Evolutionary conservation across 257 asterid species (phyloP).

Genomic region (Solanum clarkiae): DNA sequence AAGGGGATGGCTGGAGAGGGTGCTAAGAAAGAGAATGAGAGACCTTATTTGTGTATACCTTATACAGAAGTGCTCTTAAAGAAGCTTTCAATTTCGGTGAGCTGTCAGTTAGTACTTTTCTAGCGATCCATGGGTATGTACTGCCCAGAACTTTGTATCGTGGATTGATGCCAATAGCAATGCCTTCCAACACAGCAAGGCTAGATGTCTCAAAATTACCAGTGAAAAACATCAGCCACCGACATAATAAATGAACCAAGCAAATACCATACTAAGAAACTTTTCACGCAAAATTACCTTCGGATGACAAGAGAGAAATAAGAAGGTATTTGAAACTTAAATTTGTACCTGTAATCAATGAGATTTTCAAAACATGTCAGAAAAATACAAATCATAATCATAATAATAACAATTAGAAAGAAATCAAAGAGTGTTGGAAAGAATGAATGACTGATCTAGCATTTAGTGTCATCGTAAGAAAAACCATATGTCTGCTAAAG

Average conservation of each 20-base stretch:
- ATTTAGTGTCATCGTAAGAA: background rate
- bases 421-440: background rate
- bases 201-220: conserved; percentile 32
- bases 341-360: conserved; percentile 68
- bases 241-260: background rate
- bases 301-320: conserved; percentile 92
- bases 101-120: conserved; percentile 81
- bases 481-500: background rate
- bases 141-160: conserved; percentile 92
- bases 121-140: conserved; percentile 97
- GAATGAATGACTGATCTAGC: background rate
- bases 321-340: conserved; percentile 87
- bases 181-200: conserved; percentile 95
- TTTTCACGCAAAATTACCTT: conserved; percentile 30
- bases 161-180: conserved; percentile 68
- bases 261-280: background rate
- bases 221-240: background rate
- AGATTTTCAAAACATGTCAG: background rate
- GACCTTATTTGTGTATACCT: conserved; percentile 27
- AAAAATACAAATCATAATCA: background rate
- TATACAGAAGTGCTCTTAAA: conserved; percentile 68
- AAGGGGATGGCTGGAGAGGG: background rate
- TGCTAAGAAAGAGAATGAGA: background rate
- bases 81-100: conserved; percentile 77
- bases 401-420: background rate